Conservation (phyloP, 768 basidiomycete genomes). For the Lactarius tabidus region DNA sequence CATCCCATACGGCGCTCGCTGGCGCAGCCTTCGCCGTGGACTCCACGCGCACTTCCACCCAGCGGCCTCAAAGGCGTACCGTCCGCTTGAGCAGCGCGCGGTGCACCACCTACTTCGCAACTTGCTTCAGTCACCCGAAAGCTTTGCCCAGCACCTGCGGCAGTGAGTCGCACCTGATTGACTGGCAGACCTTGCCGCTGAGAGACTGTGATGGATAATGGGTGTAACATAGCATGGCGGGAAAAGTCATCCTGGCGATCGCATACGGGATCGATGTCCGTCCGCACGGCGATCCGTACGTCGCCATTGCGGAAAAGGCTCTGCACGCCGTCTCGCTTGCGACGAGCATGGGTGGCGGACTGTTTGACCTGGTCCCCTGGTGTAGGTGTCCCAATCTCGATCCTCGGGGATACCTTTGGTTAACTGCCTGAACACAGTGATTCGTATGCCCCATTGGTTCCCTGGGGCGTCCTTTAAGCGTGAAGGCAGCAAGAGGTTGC, state of each 20-base stretch:
- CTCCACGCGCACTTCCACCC: slow-evolving; percentile 7
- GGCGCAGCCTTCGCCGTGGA: background rate
- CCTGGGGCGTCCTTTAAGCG: slow-evolving; percentile 8
- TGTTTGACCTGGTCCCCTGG: slow-evolving; percentile 28
- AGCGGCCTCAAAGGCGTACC: background rate
- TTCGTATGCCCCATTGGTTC: slow-evolving; percentile 9
- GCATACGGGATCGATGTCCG: slow-evolving; percentile 23
- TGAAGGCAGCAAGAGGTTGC: background rate
- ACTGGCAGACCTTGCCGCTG: background rate
- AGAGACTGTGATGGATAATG: background rate
- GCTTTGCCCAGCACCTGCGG: background rate
- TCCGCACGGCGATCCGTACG: slow-evolving; percentile 16
- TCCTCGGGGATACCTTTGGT: background rate
- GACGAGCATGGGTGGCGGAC: slow-evolving; percentile 14
- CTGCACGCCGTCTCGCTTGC: slow-evolving; percentile 12
- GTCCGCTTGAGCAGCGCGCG: background rate
- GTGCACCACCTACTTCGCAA: slow-evolving; percentile 1
- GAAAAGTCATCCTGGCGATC: slow-evolving; percentile 15
- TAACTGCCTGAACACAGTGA: background rate
- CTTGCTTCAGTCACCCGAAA: background rate
- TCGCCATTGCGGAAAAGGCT: slow-evolving; percentile 16
- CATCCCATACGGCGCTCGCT: background rate
- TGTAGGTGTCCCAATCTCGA: background rate
- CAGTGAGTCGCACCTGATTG: background rate
- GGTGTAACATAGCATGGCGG: slow-evolving; percentile 3